Conservation (phyloP, 306 rosid species). For the Benincasa hispida region DNA sequence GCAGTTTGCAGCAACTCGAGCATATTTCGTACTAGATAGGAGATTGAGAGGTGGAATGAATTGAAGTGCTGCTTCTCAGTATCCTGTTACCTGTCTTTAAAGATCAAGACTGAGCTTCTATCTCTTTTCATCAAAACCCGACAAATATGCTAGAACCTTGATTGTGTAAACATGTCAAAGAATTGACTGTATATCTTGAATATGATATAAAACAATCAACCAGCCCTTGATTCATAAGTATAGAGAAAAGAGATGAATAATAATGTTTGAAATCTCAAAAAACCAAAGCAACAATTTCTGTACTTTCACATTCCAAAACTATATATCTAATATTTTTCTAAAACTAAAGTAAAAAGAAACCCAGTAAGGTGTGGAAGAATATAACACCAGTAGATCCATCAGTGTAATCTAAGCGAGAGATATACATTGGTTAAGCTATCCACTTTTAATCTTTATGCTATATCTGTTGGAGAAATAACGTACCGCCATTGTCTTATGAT, state of each 20-base stretch:
- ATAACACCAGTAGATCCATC: background rate
- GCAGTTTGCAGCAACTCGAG: background rate
- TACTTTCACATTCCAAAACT: background rate
- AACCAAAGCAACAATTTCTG: background rate
- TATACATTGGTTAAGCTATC: slow-evolving; percentile 5
- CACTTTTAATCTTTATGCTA: background rate
- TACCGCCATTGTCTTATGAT: background rate
- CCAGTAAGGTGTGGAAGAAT: background rate
- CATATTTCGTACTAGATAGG: background rate
- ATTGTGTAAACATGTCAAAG: background rate
- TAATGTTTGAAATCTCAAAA: background rate
- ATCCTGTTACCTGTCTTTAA: background rate
- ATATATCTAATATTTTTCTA: background rate
- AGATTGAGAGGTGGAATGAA: too few relatives aligned
- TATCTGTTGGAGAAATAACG: background rate
- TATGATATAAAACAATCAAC: background rate
- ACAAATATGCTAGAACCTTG: background rate
- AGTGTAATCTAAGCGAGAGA: background rate
- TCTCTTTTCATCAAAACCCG: background rate
- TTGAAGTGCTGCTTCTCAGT: too few relatives aligned
- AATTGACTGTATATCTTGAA: background rate
- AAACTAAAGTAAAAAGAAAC: background rate
- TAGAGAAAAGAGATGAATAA: background rate
- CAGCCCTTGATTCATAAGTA: background rate
- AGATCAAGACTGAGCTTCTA: background rate